Conservation (phyloP, 371 early-diverging fungal genomes). For the Lichtheimia hyalospora region DNA sequence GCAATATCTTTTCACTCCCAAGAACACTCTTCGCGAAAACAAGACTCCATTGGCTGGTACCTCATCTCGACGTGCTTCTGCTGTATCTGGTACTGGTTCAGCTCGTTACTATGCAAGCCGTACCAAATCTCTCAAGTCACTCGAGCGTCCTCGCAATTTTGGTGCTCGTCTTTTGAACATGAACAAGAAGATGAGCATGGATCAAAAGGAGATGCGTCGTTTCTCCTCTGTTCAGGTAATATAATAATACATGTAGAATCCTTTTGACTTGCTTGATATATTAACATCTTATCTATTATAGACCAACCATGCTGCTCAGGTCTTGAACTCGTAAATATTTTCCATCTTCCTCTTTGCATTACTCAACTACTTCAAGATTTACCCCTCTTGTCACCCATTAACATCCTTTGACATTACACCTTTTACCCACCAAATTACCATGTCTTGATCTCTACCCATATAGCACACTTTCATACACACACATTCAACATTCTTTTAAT, state of each 20-base stretch:
- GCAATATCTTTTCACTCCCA: conserved; percentile 56
- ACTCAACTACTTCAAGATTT: too few species aligned
- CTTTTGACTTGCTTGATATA: neutral
- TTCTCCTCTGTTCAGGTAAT: conserved; percentile 48
- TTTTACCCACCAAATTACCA: too few species aligned
- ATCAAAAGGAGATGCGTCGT: conserved; percentile 54
- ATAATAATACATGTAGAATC: conserved; percentile 5
- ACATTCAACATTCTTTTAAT: too few species aligned
- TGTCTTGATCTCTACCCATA: too few species aligned
- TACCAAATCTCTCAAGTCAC: conserved; percentile 39
- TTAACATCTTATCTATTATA: conserved; percentile 18
- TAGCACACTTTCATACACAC: too few species aligned
- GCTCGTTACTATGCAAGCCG: conserved; percentile 52
- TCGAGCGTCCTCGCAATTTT: conserved; percentile 45
- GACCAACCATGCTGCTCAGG: conserved; percentile 43
- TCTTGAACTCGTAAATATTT: conserved; percentile 21
- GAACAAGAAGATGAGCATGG: conserved; percentile 40
- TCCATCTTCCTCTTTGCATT: too few species aligned
- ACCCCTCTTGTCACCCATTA: too few species aligned
- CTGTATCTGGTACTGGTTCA: conserved; percentile 43
- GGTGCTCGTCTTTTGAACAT: conserved; percentile 37
- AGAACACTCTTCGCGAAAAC: conserved; percentile 35
- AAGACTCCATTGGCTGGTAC: conserved; percentile 30
- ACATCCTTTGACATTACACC: too few species aligned
- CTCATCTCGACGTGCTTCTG: conserved; percentile 46